Percentiles rank a stretch among this genome's conserved stretches.
Evolutionary conservation across 1,284 basidiomycete species (phyloP).

Genomic region (Ceratorhiza oryzae-sativae): DNA sequence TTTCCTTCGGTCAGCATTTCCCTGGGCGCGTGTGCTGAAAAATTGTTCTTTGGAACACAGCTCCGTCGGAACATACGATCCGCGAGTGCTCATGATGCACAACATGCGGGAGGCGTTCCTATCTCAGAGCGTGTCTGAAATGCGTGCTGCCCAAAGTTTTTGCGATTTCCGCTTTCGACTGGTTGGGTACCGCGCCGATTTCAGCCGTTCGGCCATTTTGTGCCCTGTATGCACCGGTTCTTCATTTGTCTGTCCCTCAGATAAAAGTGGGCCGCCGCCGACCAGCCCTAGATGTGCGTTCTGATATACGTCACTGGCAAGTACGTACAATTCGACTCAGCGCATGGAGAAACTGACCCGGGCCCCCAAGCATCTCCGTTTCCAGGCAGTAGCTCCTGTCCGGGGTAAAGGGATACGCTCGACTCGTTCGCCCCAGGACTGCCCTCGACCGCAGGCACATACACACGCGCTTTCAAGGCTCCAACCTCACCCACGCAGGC

Average conservation of each 20-base stretch:
- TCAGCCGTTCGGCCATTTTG: conserved; percentile 7
- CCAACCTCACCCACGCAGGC: conserved; percentile 7
- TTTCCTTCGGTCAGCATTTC: conserved; percentile 3
- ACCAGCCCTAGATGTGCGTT: background rate
- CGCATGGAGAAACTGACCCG: background rate
- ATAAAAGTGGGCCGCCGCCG: background rate
- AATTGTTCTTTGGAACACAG: conserved; percentile 3
- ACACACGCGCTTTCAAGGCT: conserved; percentile 6
- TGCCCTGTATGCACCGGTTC: background rate
- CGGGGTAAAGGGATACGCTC: conserved; percentile 9
- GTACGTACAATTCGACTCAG: conserved; percentile 34
- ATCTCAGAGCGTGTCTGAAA: conserved; percentile 7
- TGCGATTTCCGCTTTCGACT: conserved; percentile 2
- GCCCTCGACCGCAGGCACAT: conserved; percentile 1
- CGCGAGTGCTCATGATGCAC: background rate
- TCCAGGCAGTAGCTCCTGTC: background rate
- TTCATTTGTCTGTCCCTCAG: background rate
- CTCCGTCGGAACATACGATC: background rate
- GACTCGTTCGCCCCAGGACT: background rate
- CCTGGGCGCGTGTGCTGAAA: background rate
- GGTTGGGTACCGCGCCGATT: background rate
- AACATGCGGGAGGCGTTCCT: conserved; percentile 3
- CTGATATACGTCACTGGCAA: conserved; percentile 28
- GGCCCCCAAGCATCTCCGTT: background rate
- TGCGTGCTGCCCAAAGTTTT: conserved; percentile 2